A percentile compares a stretch with the other conserved stretches of the same genome.
Conservation (phyloP, 371 early-diverging fungal species). For the Rhizopus arrhizus region DNA sequence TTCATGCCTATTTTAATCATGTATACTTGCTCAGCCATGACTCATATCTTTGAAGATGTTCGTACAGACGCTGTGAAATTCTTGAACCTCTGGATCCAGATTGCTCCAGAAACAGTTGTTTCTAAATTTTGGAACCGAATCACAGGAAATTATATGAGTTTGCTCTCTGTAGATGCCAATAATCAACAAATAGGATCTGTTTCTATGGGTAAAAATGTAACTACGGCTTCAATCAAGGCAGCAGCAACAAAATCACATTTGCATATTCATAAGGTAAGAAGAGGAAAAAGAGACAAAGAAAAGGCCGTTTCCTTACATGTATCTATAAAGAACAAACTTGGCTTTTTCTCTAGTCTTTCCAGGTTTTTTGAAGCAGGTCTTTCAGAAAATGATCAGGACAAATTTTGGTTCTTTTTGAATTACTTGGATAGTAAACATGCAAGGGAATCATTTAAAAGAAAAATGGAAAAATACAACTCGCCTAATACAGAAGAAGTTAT, state of each 20-base stretch:
- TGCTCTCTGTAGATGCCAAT: conserved; percentile 39
- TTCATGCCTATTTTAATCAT: conserved; percentile 78
- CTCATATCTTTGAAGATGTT: conserved; percentile 87
- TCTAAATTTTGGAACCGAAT: conserved; percentile 65
- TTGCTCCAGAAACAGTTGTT: conserved; percentile 63
- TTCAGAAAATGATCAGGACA: conserved; percentile 29
- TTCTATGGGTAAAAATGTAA: not conserved
- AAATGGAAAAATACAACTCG: conserved; percentile 18
- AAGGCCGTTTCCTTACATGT: not conserved
- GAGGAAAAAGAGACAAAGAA: not conserved
- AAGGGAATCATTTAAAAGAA: conserved; percentile 43
- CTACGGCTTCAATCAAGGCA: conserved; percentile 37
- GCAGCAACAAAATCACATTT: conserved; percentile 47
- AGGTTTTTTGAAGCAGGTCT: conserved; percentile 52
- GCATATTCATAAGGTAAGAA: conserved; percentile 44
- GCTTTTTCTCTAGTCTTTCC: conserved; percentile 38
- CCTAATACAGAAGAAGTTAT: conserved; percentile 15
- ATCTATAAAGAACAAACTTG: conserved; percentile 34
- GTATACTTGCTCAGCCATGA: conserved; percentile 86
- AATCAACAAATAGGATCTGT: conserved; percentile 1
- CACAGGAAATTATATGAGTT: conserved; percentile 45
- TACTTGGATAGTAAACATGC: conserved; percentile 52
- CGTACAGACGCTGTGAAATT: conserved; percentile 79
- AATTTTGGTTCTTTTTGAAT: conserved; percentile 57
- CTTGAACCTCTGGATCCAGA: conserved; percentile 73